Conservation (phyloP, 345 rosid genomes). For the Nephelium lappaceum region DNA sequence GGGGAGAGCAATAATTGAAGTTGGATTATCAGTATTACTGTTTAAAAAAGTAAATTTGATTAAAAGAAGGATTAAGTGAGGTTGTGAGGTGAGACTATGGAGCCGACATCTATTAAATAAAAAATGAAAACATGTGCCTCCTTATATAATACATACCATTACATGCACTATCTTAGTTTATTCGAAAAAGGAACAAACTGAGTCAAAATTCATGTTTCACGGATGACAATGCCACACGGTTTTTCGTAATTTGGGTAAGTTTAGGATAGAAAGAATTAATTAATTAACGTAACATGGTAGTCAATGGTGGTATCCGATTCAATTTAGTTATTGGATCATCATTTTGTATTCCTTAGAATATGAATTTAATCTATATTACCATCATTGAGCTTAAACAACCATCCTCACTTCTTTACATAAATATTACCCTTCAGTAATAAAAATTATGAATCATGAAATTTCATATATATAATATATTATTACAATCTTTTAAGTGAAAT, state of each 20-base stretch:
- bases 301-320: neutral
- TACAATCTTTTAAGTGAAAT: too few species aligned
- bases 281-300: neutral
- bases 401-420: too few species aligned
- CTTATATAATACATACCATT: neutral
- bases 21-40: neutral
- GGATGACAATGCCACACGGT: neutral
- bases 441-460: too few species aligned
- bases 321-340: neutral
- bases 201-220: slow-evolving; percentile 8
- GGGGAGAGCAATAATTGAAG: neutral
- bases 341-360: neutral
- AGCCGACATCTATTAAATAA: slow-evolving; percentile 10
- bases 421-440: too few species aligned
- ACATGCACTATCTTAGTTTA: neutral
- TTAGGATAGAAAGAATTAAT: neutral
- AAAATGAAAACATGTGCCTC: neutral
- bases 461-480: too few species aligned
- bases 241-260: neutral
- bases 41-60: neutral
- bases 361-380: too few species aligned
- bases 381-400: too few species aligned
- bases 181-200: neutral
- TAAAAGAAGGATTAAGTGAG: neutral
- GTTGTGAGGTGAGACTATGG: neutral